Base-by-base conservation (phyloP, 345 rosid species). In the Eucalyptus lansdowneana region DNA sequence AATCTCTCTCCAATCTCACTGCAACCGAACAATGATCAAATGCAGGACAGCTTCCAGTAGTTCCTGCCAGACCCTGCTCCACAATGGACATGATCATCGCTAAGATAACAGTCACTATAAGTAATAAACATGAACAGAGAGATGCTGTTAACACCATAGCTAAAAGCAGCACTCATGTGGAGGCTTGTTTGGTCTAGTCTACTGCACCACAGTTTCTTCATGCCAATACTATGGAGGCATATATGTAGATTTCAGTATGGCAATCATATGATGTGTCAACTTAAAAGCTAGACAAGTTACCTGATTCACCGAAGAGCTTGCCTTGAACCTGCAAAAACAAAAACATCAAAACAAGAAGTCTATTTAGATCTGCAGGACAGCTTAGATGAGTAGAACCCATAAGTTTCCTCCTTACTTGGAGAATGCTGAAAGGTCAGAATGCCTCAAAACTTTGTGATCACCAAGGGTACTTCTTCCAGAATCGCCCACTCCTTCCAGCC, bases 391-490 rank as follows among this genome's bases (percentile, higher is more conserved):
- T 86, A 90, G 11, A 50, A 87, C 81, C 88, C 29, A 42, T 19
- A 80, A 50, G 51, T 60, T 67, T 62, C 45, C 87, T 89, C 87
- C 92, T 91, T 93, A 96, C 99, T 94, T 97, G 56, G 96, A 96
- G 93, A 96, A 96, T 60, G 97, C 96, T 90, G 98, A 97, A 50
- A 91, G 92, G 92, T 92, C 92, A 60, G 96, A 97, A 90, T 94
- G 98, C 90, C 93, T 93, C 91, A 97, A 87, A 90, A 92, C 92
- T 90, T 92, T 94, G 89, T 60, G 92, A 50, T 94, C 96, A 88
- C 92, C 93, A 45, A 83, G 88, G 86, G 90, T 91, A 87, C 92
- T 62, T 89, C 85, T 93, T 42, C 89, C 93, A 76, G 69, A n/a
- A 80, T 92, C 94, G 45, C 88, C 91, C 45, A 42, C 92, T 60